Conservation (phyloP, 2,329 filamentous ascomycete genomes). For the Aureobasidium musti region DNA sequence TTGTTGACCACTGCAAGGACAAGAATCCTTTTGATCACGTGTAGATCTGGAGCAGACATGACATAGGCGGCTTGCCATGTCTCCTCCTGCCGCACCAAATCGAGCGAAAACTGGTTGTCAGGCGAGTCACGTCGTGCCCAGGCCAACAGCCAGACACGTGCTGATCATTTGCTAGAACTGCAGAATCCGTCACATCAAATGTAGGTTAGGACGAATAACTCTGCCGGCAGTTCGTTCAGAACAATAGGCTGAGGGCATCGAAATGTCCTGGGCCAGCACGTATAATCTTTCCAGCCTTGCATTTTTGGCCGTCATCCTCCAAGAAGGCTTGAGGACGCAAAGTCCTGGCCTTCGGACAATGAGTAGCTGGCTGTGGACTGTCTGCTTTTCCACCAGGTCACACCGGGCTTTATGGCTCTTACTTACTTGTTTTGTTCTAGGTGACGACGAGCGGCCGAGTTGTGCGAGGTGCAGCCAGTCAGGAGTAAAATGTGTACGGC, state of each 20-base stretch:
- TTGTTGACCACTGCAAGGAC: not conserved
- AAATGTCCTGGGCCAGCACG: not conserved
- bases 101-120: conserved; percentile 1
- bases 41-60: not conserved
- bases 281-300: not conserved
- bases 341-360: not conserved
- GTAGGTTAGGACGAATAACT: not conserved
- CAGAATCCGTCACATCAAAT: not conserved
- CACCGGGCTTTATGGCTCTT: not conserved
- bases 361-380: not conserved
- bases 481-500: conserved; percentile 6
- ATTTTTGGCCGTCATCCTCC: not conserved
- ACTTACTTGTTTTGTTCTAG: not conserved
- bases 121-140: not conserved
- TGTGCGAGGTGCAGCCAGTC: conserved; percentile 3
- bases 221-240: not conserved
- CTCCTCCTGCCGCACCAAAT: not conserved
- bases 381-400: not conserved
- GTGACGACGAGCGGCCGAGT: conserved; percentile 22
- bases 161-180: not conserved
- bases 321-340: not conserved
- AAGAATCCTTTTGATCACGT: not conserved
- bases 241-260: not conserved
- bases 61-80: not conserved
- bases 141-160: not conserved